Percentiles rank a stretch among this genome's conserved stretches.
These are phyloP conservation scores for Clarireedia homoeocarpa DNA, from an alignment of 2,329 filamentous ascomycete species.

Conservation along the genomic window DNA sequence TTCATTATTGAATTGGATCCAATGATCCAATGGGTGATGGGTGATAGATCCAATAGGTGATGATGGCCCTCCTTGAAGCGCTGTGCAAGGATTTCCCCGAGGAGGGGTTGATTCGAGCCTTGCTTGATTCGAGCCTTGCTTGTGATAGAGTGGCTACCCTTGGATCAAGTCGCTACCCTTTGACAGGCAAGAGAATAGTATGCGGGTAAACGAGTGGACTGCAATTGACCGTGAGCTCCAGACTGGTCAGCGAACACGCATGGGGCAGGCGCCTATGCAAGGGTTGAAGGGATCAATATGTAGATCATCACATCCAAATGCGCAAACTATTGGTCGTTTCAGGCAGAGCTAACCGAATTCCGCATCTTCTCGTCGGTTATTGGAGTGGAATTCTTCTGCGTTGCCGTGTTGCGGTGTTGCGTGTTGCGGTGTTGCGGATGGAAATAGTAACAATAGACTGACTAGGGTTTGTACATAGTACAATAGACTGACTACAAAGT, in stretches of 20 bases:
- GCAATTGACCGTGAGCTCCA: not conserved
- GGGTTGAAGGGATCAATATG: not conserved
- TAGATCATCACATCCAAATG: too few species aligned
- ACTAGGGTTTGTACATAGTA: too few species aligned
- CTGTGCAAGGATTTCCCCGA: constrained; percentile 1
- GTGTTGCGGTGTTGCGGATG: too few species aligned
- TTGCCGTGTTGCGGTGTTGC: too few species aligned
- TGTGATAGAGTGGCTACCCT: not conserved
- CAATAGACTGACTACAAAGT: too few species aligned
- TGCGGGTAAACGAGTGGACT: not conserved
- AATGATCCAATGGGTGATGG: constrained; percentile 4
- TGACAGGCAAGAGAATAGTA: not conserved
- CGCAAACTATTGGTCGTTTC: not conserved
- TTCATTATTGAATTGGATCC: not conserved
- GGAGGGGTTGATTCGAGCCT: too few species aligned
- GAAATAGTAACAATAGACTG: too few species aligned
- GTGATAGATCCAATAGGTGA: constrained; percentile 4
- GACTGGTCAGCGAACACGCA: not conserved
- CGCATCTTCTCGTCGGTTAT: too few species aligned
- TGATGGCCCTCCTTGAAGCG: constrained; percentile 6
- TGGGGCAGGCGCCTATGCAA: constrained; percentile 6
- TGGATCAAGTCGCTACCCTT: too few species aligned
- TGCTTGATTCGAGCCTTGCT: too few species aligned
- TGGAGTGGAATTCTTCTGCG: too few species aligned
- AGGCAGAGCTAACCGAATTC: not conserved